Conservation (phyloP, 2,329 filamentous ascomycete genomes). For the Coniochaeta sp. region DNA sequence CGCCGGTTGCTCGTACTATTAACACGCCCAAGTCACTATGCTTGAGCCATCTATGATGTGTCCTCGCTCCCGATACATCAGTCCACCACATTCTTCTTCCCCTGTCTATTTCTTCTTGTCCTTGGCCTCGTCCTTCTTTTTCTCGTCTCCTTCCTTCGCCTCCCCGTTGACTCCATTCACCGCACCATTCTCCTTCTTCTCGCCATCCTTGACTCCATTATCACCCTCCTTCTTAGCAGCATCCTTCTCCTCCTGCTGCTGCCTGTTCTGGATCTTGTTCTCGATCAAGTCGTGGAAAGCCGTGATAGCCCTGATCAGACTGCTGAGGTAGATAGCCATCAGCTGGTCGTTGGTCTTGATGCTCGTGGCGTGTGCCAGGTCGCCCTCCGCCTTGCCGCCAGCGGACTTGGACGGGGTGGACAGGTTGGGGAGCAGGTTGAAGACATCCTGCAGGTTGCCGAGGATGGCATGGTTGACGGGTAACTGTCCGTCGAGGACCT, state of each 20-base stretch:
- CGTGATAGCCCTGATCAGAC: constrained; percentile 93
- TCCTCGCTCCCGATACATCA: background rate
- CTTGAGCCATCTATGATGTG: constrained; percentile 12
- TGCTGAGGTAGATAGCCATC: constrained; percentile 96
- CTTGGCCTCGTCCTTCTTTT: constrained; percentile 30
- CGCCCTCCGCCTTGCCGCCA: constrained; percentile 51
- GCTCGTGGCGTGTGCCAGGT: constrained; percentile 93
- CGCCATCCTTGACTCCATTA: constrained; percentile 32
- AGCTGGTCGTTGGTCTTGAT: constrained; percentile 99
- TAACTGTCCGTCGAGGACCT: constrained; percentile 85
- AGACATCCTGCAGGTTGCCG: constrained; percentile 97
- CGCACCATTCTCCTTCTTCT: constrained; percentile 48
- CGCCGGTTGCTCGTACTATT: constrained; percentile 12
- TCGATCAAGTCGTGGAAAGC: constrained; percentile 99
- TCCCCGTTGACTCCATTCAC: constrained; percentile 35
- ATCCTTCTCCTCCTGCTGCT: constrained; percentile 94
- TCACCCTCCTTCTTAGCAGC: constrained; percentile 64
- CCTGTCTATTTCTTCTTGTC: constrained; percentile 33
- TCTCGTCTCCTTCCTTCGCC: constrained; percentile 33
- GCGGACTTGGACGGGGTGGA: constrained; percentile 66
- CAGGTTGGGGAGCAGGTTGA: constrained; percentile 95
- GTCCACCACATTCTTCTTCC: constrained; percentile 22
- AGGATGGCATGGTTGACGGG: constrained; percentile 97
- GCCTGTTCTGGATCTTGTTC: constrained; percentile 99
- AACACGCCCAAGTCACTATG: constrained; percentile 12